Base-by-base conservation (phyloP, 2,329 filamentous ascomycete genomes). In the Alternaria triticina region DNA sequence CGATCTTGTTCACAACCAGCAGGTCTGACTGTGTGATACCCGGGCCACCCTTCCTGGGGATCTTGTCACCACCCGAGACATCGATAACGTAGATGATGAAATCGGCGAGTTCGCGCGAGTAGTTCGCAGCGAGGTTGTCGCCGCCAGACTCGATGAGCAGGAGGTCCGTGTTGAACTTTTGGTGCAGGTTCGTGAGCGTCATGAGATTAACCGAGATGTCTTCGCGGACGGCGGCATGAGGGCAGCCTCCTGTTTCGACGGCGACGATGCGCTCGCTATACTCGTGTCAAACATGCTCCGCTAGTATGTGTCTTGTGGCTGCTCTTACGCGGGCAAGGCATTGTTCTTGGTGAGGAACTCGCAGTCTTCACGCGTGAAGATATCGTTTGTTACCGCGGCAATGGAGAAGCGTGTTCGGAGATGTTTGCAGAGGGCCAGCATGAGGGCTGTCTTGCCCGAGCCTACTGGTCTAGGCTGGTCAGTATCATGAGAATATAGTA, bases 61-160 rank as follows among this genome's bases (percentile, higher is more conserved):
- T 91, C 87, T 99, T 99, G 81, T 99, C 96, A 12, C 96, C 96
- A 22, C 96, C 96, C 59, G 90, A 92, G 17, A 99, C 96, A 81
- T 99, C 96, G 73, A 99, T 98, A 28, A 99, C 96, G 80, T 99
- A 99, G 82, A 99, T 91, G 81, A 99, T 99, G 80, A 92, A 99
- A 81, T 99, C 96, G 2, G 96, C 96, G 69, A 99, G 85, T 82
- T 99, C 96, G 61, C 96, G 87, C 59, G 89, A 92, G 86, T 99
- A 99, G 84, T 99, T 99, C 5, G 96, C 96, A 0, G 96, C 96
- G 1, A 99, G 87, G 80, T 99, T 99, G 80, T 99, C 96, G 61
- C 96, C 96, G 47, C 96, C 96, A 17, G 90, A 94, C 83, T 99
- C 96, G 78, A 99, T 99, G 45, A 99, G 88, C 23, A 99, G 87